These are phyloP conservation scores for Priceomyces medius DNA, from an alignment of 805 yeast species.

Conservation along the genomic window DNA sequence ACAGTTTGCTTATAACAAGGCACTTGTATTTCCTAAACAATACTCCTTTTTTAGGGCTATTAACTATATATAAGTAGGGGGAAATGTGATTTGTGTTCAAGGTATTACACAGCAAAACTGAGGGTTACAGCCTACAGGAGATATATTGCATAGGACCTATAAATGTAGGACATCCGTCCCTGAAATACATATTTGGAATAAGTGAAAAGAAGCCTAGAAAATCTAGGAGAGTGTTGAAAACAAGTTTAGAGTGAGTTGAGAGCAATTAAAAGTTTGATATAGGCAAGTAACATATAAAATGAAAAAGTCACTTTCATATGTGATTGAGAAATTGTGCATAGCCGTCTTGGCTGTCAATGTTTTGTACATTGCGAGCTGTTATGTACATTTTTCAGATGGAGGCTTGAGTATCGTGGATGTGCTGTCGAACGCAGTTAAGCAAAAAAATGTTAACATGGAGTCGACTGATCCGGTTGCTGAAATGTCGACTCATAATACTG, in stretches of 20 bases:
- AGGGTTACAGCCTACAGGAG: slow-evolving; percentile 1
- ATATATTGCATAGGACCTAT: background rate
- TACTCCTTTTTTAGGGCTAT: background rate
- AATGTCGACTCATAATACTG: slow-evolving; percentile 5
- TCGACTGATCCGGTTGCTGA: slow-evolving; percentile 8
- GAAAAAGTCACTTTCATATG: background rate
- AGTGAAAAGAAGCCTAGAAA: background rate
- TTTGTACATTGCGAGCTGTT: slow-evolving; percentile 12
- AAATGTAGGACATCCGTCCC: background rate
- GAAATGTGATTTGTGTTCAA: background rate
- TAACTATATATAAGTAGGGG: background rate
- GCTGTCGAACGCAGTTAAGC: slow-evolving; percentile 4
- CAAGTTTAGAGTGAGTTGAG: background rate
- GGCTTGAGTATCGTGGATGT: background rate
- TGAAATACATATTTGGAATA: background rate
- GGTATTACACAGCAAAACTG: background rate
- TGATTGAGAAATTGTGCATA: slow-evolving; percentile 6
- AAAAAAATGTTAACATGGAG: background rate
- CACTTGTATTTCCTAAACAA: background rate
- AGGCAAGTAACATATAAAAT: background rate
- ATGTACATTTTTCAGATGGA: slow-evolving; percentile 6
- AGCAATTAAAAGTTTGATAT: too few species aligned
- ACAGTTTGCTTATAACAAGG: background rate
- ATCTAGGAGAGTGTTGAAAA: background rate
- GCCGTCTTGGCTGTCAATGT: slow-evolving; percentile 10